Evolutionary conservation across 805 yeast species (phyloP), one percentile per base, ranked within the genome.

Genomic region (Nakazawaea sp.): DNA sequence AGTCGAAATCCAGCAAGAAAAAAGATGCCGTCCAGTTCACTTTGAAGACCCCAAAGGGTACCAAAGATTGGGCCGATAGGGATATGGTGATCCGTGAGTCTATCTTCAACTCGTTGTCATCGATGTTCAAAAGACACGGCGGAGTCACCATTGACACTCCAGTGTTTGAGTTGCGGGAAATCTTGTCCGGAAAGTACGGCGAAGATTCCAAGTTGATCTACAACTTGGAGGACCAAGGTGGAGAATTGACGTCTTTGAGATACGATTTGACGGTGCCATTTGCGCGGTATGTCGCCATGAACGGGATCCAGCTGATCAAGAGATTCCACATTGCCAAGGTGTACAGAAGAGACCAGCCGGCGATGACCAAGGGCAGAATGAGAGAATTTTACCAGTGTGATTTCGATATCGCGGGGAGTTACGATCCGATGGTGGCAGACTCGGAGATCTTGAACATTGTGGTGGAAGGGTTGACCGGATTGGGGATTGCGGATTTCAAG

Each of bases 291-390:
- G 95, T 90, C 38, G 99, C 99, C 15, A 84, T 87, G 86, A 92
- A 92, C 66, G 87, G 85, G 51, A 75, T 92, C 43, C 81, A 86
- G 50, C 75, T 69, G 54, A 90, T 92, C 62, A 92, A 92, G 65
- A 75, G 99, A 56, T 92, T 78, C 59, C 99, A 92, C 64, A 86
- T 92, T 46, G 98, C 99, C 49, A 92, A 92, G 61, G 99, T 92
- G 38, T 92, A 92, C 65, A 80, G 99, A 68, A 83, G 99, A 64
- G 99, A 92, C 59, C 99, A 92, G 64, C 99, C 99, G 4, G 99
- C 99, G 7, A 92, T 92, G 98, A 90, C 97, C 35, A 92, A 92
- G 64, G 99, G 99, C 44, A 78, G 99, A 64, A 92, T 92, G 98
- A 84, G 99, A 74, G 99, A 92, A 63, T 92, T 92, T 55, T 92